These are phyloP conservation scores for Paramecium tetraurelia DNA, from an alignment of 73 alveolate species.

Conservation along the genomic window DNA sequence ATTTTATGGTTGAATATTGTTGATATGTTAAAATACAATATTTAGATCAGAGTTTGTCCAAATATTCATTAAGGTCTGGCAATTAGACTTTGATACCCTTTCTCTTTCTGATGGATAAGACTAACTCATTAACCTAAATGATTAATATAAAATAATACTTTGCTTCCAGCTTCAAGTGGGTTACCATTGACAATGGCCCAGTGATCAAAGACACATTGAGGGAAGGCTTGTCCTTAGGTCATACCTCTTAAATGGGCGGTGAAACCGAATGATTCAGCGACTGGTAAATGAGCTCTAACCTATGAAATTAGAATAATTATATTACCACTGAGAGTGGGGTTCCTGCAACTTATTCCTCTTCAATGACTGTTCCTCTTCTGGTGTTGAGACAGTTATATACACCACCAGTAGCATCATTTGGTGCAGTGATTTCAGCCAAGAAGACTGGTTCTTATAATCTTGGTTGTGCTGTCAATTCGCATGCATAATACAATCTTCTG, in stretches of 20 bases:
- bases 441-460: conserved; percentile 98
- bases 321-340: conserved; percentile 91
- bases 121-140: conserved; percentile 66
- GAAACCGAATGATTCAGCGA: conserved; percentile 99
- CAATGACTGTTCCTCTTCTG: conserved; percentile 96
- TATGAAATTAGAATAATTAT: background rate
- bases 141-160: conserved; percentile 27
- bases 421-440: conserved; percentile 96
- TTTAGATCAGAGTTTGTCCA: conserved; percentile 80
- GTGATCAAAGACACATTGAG: conserved; percentile 98
- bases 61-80: conserved; percentile 89
- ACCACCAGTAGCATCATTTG: conserved; percentile 95
- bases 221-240: conserved; percentile 99
- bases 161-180: conserved; percentile 72
- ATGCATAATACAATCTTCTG: conserved; percentile 96
- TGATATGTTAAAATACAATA: background rate
- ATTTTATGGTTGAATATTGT: background rate
- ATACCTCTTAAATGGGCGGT: conserved; percentile 94
- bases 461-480: conserved; percentile 96
- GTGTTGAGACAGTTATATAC: conserved; percentile 92
- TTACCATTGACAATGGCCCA: conserved; percentile 90
- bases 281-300: conserved; percentile 98
- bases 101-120: conserved; percentile 88
- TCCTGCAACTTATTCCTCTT: conserved; percentile 95
- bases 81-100: conserved; percentile 91